Conservation (phyloP, 2,329 filamentous ascomycete species). For the Periconia sp. region DNA sequence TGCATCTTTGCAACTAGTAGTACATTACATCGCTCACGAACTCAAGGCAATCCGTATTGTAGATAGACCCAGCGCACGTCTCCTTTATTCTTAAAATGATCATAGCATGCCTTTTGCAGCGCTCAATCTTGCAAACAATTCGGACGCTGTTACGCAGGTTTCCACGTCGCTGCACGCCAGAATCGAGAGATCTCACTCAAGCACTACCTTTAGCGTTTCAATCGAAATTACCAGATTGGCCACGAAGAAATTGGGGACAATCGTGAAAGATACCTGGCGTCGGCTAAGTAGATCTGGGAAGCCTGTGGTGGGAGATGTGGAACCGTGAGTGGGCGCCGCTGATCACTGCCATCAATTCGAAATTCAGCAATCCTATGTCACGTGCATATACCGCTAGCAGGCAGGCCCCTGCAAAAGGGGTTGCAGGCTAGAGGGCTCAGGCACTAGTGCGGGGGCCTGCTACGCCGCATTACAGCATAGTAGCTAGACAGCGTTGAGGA, state of each 20-base stretch:
- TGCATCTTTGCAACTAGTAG: constrained; percentile 47
- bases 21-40: constrained; percentile 47
- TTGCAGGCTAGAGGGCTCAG: too few relatives aligned
- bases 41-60: constrained; percentile 44
- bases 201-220: too few relatives aligned
- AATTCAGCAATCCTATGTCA: too few relatives aligned
- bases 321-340: too few relatives aligned
- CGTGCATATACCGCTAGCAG: too few relatives aligned
- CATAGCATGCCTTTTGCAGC: constrained; percentile 39
- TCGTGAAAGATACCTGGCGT: constrained; percentile 48
- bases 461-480: too few relatives aligned
- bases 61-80: constrained; percentile 55
- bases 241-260: constrained; percentile 51
- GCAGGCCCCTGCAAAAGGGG: too few relatives aligned
- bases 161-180: constrained; percentile 40
- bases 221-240: constrained; percentile 12
- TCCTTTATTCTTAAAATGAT: constrained; percentile 57
- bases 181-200: constrained; percentile 28
- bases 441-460: too few relatives aligned
- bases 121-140: constrained; percentile 34
- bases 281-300: constrained; percentile 46
- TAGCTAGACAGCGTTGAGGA: too few relatives aligned
- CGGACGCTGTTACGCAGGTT: constrained; percentile 32
- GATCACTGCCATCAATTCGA: too few relatives aligned
- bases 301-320: constrained; percentile 36